Evolutionary conservation across 768 basidiomycete genomes (phyloP), one percentile per base, ranked within the genome.

Genomic region (Dioszegia hungarica): DNA sequence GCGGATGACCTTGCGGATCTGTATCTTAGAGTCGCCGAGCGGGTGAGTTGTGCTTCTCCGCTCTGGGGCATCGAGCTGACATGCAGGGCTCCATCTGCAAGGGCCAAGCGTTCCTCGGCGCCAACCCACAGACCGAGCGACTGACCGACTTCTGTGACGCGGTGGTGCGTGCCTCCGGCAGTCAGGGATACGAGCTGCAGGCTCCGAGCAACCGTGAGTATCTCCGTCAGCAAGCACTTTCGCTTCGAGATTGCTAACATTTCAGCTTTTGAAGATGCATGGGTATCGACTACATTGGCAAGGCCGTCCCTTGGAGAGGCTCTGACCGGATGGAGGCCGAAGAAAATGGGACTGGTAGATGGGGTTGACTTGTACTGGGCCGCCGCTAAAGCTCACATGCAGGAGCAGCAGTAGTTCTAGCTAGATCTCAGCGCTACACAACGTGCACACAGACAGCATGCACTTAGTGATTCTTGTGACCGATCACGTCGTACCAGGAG

Each of bases 1-100:
- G 47, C 58, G 11, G 81, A 82, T 62, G 81, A 82, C 58, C 67
- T 80, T 36, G 80, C 80, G 3, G 81, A 80, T 46, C 47, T 80
- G 34, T 81, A 78, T 52, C 34, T 81, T 3, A 63, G 77, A 10
- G 77, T 73, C 1, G 77, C 77, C 8, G 81, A 81, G 68, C 73
- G 75, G 56, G 79, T 76, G 31, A 50, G 68, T 59, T 2, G 24
- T 31, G 8, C n/a, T n/a, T n/a, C n/a, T n/a, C n/a, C n/a, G n/a
- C n/a, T n/a, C n/a, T n/a, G 15, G 8, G 10, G 3, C 5, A 5
- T 25, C 15, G 6, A 15, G 28, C 40, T 43, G n/a, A 45, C 31
- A 4, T n/a, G 9, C 28, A 70, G 68, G 66, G 43, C 0, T 52
- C 65, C 9, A 57, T 79, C 8, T 59, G 77, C 17, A 66, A 67